Conservation (phyloP, 257 asterid species). For the Solanum bulbocastanum region DNA sequence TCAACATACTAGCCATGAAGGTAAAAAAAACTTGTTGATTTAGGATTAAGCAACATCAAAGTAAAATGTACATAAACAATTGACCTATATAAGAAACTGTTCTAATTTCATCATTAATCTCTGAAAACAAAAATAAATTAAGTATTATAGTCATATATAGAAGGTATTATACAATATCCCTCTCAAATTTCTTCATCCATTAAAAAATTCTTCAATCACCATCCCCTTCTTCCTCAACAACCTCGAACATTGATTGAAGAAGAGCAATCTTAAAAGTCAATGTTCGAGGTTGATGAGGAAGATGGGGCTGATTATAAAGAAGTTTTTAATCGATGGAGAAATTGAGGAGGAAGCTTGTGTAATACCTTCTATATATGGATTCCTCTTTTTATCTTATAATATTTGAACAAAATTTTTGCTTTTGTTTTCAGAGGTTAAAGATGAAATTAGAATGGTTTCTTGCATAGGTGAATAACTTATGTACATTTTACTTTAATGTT, state of each 20-base stretch:
- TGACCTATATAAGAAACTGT: not conserved
- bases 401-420: not conserved
- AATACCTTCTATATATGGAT: not conserved
- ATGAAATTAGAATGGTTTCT: too few species aligned
- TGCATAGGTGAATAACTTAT: not conserved
- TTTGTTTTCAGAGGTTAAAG: not conserved
- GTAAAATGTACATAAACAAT: not conserved
- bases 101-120: not conserved
- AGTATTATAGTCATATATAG: not conserved
- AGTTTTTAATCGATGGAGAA: not conserved
- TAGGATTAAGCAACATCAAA: not conserved
- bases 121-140: too few species aligned
- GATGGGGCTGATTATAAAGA: not conserved
- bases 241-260: not conserved
- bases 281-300: not conserved
- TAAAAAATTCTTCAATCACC: not conserved
- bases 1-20: not conserved
- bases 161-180: not conserved
- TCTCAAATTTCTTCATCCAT: not conserved
- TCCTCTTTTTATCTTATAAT: too few species aligned
- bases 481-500: not conserved
- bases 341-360: not conserved
- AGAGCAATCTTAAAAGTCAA: not conserved
- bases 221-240: not conserved
- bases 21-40: not conserved